Conservation (phyloP, 805 yeast species). For the Ogataea dorogensis region DNA sequence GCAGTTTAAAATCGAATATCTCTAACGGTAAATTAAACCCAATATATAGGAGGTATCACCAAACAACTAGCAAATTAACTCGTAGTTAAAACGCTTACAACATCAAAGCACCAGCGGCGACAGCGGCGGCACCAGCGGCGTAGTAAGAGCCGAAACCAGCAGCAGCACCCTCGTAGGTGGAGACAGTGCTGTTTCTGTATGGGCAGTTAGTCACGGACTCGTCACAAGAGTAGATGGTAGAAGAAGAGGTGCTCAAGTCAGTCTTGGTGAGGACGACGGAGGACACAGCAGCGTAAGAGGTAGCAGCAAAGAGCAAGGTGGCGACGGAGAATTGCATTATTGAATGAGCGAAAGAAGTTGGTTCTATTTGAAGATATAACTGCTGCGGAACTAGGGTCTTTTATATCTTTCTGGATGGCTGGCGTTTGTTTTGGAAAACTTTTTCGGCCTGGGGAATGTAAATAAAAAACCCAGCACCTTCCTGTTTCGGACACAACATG, state of each 20-base stretch:
- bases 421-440: conserved; percentile 6
- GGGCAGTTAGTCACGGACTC: conserved; percentile 45
- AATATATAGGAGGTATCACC: conserved; percentile 15
- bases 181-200: conserved; percentile 27
- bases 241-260: conserved; percentile 36
- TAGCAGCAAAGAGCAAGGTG: conserved; percentile 37
- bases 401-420: conserved; percentile 13
- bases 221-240: conserved; percentile 40
- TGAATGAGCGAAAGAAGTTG: conserved; percentile 29
- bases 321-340: conserved; percentile 48
- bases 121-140: conserved; percentile 35
- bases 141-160: conserved; percentile 25
- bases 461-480: conserved; percentile 6
- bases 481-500: conserved; percentile 1
- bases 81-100: conserved; percentile 24
- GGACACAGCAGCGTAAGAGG: conserved; percentile 38
- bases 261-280: conserved; percentile 33
- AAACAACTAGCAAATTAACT: conserved; percentile 7
- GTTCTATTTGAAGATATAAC: conserved; percentile 9
- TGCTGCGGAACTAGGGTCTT: conserved; percentile 4
- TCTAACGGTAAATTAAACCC: conserved; percentile 12
- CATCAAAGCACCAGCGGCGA: conserved; percentile 37
- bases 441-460: conserved; percentile 8
- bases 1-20: conserved; percentile 12
- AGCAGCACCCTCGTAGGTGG: conserved; percentile 37